Evolutionary conservation across 1,284 basidiomycete species (phyloP).

Genomic region (Ceratobasidium sp.): DNA sequence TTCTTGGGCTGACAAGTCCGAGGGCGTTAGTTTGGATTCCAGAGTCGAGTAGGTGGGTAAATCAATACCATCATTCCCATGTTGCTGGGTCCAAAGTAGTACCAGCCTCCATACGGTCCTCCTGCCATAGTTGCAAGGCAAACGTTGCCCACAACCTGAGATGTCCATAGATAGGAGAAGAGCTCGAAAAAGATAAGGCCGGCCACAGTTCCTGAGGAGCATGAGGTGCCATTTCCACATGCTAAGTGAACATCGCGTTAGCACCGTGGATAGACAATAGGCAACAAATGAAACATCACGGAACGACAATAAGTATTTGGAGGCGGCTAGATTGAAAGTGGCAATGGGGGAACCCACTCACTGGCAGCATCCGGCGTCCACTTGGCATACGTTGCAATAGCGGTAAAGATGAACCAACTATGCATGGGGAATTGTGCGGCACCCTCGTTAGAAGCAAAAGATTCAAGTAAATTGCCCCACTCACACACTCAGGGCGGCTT

Average conservation of each 20-base stretch:
- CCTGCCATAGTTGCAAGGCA: slow-evolving; percentile 85
- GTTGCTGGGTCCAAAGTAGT: slow-evolving; percentile 77
- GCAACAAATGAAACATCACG: neutral
- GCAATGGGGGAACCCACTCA: slow-evolving; percentile 54
- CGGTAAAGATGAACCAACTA: slow-evolving; percentile 78
- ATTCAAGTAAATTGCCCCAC: slow-evolving; percentile 55
- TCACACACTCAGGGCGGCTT: slow-evolving; percentile 78
- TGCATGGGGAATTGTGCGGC: neutral
- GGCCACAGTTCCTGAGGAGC: slow-evolving; percentile 68
- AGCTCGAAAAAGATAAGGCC: slow-evolving; percentile 83
- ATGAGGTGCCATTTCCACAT: slow-evolving; percentile 61
- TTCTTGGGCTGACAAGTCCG: slow-evolving; percentile 69
- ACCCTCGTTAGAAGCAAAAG: neutral
- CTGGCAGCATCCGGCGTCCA: slow-evolving; percentile 82
- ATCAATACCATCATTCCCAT: slow-evolving; percentile 69
- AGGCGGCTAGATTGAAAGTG: neutral
- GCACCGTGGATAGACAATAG: neutral
- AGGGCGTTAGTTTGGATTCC: neutral
- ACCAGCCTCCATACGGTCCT: slow-evolving; percentile 76
- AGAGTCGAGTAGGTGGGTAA: neutral
- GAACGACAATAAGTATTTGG: slow-evolving; percentile 21
- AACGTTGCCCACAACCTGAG: slow-evolving; percentile 84
- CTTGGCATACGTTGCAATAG: slow-evolving; percentile 80
- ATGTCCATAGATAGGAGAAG: slow-evolving; percentile 88
- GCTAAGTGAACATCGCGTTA: slow-evolving; percentile 52